These are phyloP conservation scores for Murraya koenigii DNA, from an alignment of 345 rosid genomes.

Conservation along the genomic window DNA sequence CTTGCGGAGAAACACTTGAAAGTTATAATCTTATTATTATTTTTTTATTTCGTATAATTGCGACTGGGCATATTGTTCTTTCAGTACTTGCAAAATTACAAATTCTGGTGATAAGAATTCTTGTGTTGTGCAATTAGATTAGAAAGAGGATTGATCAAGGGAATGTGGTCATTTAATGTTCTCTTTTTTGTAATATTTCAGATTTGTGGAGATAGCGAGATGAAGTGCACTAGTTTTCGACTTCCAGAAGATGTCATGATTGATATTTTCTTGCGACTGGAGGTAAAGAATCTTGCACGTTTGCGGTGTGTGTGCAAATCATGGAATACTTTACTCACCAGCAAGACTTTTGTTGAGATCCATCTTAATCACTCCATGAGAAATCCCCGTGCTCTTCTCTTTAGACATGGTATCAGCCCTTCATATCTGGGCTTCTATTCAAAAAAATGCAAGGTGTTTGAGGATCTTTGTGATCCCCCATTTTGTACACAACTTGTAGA, in stretches of 20 bases:
- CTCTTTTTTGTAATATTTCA: background rate
- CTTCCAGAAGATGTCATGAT: slow-evolving; percentile 15
- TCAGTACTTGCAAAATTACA: background rate
- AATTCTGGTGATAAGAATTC: background rate
- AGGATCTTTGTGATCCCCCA: slow-evolving; percentile 3
- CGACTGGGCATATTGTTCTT: background rate
- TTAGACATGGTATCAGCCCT: slow-evolving; percentile 2
- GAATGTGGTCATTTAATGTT: background rate
- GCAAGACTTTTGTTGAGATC: slow-evolving; percentile 3
- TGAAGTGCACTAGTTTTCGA: background rate
- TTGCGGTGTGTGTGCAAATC: slow-evolving; percentile 18
- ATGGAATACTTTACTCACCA: slow-evolving; percentile 12
- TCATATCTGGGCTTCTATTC: slow-evolving; percentile 9
- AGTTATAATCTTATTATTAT: background rate
- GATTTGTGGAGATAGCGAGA: background rate
- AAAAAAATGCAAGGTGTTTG: background rate
- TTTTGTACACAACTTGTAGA: slow-evolving; percentile 1
- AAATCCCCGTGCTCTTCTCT: background rate
- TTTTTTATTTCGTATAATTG: background rate
- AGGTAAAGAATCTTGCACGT: slow-evolving; percentile 1
- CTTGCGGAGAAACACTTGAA: background rate
- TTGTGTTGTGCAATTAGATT: background rate
- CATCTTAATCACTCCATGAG: background rate
- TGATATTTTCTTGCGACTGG: slow-evolving; percentile 3
- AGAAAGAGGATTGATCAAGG: background rate